Base-by-base conservation (phyloP, 2,329 filamentous ascomycete genomes). In the Verticillium isaacii region DNA sequence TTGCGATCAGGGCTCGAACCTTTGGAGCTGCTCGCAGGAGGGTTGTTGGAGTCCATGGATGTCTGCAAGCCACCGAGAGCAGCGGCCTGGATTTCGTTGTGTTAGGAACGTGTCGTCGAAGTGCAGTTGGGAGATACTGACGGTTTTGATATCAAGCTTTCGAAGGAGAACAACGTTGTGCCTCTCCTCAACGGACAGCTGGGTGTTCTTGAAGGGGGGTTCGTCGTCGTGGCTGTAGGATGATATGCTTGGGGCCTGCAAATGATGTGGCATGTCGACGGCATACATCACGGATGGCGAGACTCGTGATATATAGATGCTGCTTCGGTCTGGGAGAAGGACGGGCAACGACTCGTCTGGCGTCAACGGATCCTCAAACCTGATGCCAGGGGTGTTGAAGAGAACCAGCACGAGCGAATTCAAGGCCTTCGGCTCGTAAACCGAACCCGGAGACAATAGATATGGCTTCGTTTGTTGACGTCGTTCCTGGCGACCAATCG, bases 11-110 rank as follows among this genome's bases (percentile, higher is more conserved):
- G 58, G 5, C 59, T 62, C 19, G 63, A 59, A 17, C 39, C 61
- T 59, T 65, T 67, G 25, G 65, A 66, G 58, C 61, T 66, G 58
- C 62, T 45, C 25, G 64, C 60, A 25, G 60, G 57, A 5, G 61
- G 61, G 29, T 55, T 56, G 52, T 57, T 25, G 5, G 61, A 56
- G 37, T 65, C 56, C 64, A 66, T 64, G 2, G 56, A 17, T 17
- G 29, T 56, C 12, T 29, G 45, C 19, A 23, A 12, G 8, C 1
- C 23, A 23, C 19, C 45, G 19, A 52, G 45, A 52, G 45, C 45
- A 52, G 45, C 45, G n/a, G 45, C 45, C 45, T 52, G 19, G 12
- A 8, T 3, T 4, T 14, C 9, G 3, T 11, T 14, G 12, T 25
- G 19, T 52, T 19, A 52, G 45, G 4, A 25, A 23, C 8, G 6